Evolutionary conservation across 805 yeast species (phyloP), one percentile per base, ranked within the genome.

Genomic region (Torulaspora gathmanii): DNA sequence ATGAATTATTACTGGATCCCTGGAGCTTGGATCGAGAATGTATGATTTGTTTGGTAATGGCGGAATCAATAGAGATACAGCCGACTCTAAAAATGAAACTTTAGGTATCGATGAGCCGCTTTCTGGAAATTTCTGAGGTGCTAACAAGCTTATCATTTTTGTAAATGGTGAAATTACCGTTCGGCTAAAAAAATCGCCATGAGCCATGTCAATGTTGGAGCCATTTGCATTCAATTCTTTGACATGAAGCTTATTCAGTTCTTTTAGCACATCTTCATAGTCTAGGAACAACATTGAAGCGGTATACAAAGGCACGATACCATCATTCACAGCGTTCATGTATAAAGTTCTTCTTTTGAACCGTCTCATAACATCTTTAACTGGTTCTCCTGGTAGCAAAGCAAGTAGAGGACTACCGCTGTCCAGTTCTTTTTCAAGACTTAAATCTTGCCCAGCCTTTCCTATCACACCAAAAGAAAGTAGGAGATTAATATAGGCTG

Each of bases 271-370:
- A 2, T 78, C 86, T 49, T 75, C 75, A 67, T 82, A 83, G 60
- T 86, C 91, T 23, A 86, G 52, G 58, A 76, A 86, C 20, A 86
- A 64, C 42, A 86, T 60, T 0, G 88, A 81, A 0, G 88, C 74
- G 0, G 93, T 83, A 46, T 90, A 72, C 43, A 86, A 69, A 0
- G 95, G 93, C 0, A 86, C 95, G 28, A 86, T 82, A 2, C 93
- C 95, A 65, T 86, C 95, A 60, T 86, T 82, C 4, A 80, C 64
- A 0, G 82, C 80, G 61, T 86, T 86, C 1, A 91, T 89, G 61
- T 86, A 86, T 1, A 83, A 64, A 0, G 91, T 84, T 56, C 95
- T 69, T 44, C 84, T 71, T 41, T 65, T 70, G 59, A 86, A 86
- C 49, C 61, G 65, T 46, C 74, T 73, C 42, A 86, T 64, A 0